A percentile compares a stretch with the other conserved stretches of the same genome.
Conservation (phyloP, 2,329 filamentous ascomycete species). For the Bertia moriformis region DNA sequence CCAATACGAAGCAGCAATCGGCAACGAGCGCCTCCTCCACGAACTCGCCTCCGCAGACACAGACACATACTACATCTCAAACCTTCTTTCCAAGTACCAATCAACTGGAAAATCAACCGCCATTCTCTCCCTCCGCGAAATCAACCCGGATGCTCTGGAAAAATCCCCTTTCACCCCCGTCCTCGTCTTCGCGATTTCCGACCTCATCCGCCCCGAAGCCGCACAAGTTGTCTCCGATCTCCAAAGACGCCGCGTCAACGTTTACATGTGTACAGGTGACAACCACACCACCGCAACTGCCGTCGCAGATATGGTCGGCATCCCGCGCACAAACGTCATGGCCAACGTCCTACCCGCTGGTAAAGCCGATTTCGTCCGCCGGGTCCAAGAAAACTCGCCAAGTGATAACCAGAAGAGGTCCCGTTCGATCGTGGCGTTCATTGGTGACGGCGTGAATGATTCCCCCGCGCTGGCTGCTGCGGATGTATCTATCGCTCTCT, state of each 20-base stretch:
- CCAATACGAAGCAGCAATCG: constrained; percentile 31
- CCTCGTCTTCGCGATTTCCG: constrained; percentile 21
- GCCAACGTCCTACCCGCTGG: constrained; percentile 46
- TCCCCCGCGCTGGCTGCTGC: constrained; percentile 66
- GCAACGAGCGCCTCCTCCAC: constrained; percentile 37
- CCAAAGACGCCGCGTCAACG: constrained; percentile 20
- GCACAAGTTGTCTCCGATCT: constrained; percentile 15
- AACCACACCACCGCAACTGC: constrained; percentile 37
- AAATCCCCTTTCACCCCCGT: not conserved
- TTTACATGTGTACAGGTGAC: constrained; percentile 33
- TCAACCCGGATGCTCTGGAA: not conserved
- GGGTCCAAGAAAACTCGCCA: constrained; percentile 14
- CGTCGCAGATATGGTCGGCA: constrained; percentile 40
- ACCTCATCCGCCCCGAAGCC: constrained; percentile 27
- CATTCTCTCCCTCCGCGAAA: constrained; percentile 2
- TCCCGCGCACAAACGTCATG: constrained; percentile 39
- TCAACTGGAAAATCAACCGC: constrained; percentile 9
- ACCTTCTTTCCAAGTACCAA: constrained; percentile 19
- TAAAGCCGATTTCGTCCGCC: constrained; percentile 23
- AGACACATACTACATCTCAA: constrained; percentile 16
- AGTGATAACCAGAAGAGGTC: constrained; percentile 11
- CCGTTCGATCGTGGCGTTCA: constrained; percentile 59
- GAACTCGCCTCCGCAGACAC: constrained; percentile 12
- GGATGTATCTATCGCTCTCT: constrained; percentile 72
- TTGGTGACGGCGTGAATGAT: constrained; percentile 79